phyloP scores from a whole-genome alignment of 129 eudicot genomes.

The Artemisia annua region DNA sequence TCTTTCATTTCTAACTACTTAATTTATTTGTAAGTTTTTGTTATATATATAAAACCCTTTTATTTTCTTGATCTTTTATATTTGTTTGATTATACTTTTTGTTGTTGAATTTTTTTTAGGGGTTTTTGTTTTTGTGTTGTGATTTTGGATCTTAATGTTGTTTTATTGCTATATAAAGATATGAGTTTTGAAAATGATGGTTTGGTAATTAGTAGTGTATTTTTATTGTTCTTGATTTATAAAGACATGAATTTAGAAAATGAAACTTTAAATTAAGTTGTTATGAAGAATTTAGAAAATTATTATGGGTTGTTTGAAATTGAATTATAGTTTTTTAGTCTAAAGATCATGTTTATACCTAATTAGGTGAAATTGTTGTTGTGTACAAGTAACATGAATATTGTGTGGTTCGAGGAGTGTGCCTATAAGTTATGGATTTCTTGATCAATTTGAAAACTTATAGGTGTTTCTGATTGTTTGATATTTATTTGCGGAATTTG shows the following conservation, averaged over 20 bases:
- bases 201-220: background rate
- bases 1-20: constrained; percentile 11
- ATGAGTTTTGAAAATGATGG: background rate
- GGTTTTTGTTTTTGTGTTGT: background rate
- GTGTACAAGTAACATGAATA: background rate
- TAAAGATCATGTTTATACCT: background rate
- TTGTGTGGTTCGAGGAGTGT: background rate
- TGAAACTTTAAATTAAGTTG: background rate
- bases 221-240: background rate
- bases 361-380: background rate
- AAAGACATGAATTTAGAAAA: too few relatives aligned
- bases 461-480: background rate
- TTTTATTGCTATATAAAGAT: background rate
- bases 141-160: constrained; percentile 20
- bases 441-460: background rate
- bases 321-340: background rate
- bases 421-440: background rate
- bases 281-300: background rate
- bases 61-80: background rate
- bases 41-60: background rate
- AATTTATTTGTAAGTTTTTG: background rate
- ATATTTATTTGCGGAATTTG: background rate
- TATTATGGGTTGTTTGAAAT: background rate
- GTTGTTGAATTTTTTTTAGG: background rate
- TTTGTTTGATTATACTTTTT: background rate